A percentile compares a stretch with the other conserved stretches of the same genome.
phyloP scores from a whole-genome alignment of 805 yeast genomes.

The Wickerhamomyces xylosicus region DNA sequence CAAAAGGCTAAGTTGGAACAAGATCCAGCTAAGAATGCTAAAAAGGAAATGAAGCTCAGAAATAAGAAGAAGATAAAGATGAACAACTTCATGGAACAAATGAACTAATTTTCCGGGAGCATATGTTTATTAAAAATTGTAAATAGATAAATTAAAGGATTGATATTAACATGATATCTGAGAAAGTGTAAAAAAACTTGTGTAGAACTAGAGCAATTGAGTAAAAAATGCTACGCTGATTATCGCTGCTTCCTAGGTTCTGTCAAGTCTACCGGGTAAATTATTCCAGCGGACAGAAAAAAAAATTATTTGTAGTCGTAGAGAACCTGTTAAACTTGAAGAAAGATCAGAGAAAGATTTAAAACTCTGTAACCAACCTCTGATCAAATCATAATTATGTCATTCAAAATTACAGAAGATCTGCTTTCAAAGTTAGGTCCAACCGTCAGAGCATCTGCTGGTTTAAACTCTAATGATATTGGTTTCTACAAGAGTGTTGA shows the following conservation, averaged over 20 bases:
- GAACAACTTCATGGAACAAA: slow-evolving; percentile 63
- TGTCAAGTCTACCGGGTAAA: no score
- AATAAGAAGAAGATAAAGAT: slow-evolving; percentile 66
- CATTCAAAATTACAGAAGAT: not conserved
- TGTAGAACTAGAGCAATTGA: no score
- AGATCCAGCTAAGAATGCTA: slow-evolving; percentile 57
- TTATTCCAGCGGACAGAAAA: not conserved
- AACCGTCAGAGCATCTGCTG: slow-evolving; percentile 55
- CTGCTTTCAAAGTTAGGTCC: slow-evolving; percentile 38
- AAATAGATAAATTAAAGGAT: not conserved
- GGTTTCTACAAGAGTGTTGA: slow-evolving; percentile 63
- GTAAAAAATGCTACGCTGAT: no score
- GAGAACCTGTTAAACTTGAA: not conserved
- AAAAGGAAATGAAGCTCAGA: slow-evolving; percentile 55
- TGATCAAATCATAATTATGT: slow-evolving; percentile 1
- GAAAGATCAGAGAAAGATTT: not conserved
- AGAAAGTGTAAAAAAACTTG: no score
- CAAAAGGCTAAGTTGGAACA: slow-evolving; percentile 44
- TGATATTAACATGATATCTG: no score
- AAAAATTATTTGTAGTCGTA: not conserved
- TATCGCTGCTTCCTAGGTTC: no score
- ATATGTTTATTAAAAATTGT: slow-evolving; percentile 1
- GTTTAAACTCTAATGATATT: slow-evolving; percentile 73
- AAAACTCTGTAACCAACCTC: no score
- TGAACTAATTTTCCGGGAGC: slow-evolving; percentile 9